These are phyloP conservation scores for Picea glauca DNA, from an alignment of 75 land plant species.

Conservation along the genomic window DNA sequence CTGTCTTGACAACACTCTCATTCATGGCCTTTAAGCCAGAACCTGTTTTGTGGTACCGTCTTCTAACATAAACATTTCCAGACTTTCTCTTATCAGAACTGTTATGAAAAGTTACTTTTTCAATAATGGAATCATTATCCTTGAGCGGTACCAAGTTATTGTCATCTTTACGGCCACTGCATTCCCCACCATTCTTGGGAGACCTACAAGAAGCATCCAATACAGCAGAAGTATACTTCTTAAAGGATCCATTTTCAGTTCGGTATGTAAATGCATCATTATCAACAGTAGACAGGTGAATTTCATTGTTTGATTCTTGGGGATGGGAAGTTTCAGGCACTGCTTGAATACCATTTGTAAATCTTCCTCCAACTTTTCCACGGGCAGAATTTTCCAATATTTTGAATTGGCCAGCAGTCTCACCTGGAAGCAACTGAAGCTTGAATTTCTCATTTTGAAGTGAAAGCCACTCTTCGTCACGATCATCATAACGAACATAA, in stretches of 20 bases:
- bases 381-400: conserved; percentile 4
- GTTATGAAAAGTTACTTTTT: no score
- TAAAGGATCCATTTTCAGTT: not conserved
- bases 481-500: conserved; percentile 83
- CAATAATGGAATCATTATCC: not conserved
- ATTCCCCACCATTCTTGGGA: not conserved
- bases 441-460: conserved; percentile 76
- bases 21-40: not conserved
- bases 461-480: conserved; percentile 87
- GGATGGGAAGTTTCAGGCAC: not conserved
- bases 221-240: not conserved
- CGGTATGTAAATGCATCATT: not conserved
- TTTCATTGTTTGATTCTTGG: not conserved
- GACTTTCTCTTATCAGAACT: not conserved
- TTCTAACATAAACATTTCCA: conserved; percentile 6
- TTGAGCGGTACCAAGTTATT: not conserved
- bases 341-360: not conserved
- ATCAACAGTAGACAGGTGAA: not conserved
- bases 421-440: conserved; percentile 61
- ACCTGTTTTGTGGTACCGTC: not conserved
- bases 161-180: not conserved
- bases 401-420: conserved; percentile 23
- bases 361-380: conserved; percentile 5
- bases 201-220: not conserved
- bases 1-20: not conserved